Conservation (phyloP, 2,329 filamentous ascomycete genomes). For the Aspergillus ruber region DNA sequence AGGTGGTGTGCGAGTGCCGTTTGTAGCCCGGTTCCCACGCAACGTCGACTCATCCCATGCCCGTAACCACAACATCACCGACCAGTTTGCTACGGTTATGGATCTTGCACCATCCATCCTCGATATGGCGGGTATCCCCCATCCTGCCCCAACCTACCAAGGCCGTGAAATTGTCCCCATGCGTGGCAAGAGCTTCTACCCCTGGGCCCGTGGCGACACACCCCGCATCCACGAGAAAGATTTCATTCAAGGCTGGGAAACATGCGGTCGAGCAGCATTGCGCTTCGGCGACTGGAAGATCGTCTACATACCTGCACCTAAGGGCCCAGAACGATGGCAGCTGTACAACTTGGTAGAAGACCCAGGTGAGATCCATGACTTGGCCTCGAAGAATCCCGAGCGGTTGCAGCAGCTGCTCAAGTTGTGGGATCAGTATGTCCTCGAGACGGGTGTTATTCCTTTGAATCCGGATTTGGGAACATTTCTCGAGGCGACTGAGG, state of each 20-base stretch:
- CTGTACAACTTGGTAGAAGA: constrained; percentile 50
- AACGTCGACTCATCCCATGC: constrained; percentile 9
- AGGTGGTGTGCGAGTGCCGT: constrained; percentile 49
- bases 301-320: constrained; percentile 51
- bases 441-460: constrained; percentile 56
- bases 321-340: constrained; percentile 52
- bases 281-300: constrained; percentile 54
- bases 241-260: constrained; percentile 53
- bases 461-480: constrained; percentile 53
- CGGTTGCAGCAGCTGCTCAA: constrained; percentile 44
- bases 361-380: constrained; percentile 46
- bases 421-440: constrained; percentile 53
- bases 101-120: constrained; percentile 45
- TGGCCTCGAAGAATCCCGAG: constrained; percentile 37
- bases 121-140: constrained; percentile 37
- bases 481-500: constrained; percentile 56
- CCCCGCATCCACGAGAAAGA: constrained; percentile 45
- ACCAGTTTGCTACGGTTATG: constrained; percentile 50
- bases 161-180: constrained; percentile 47
- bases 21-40: constrained; percentile 42
- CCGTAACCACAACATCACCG: constrained; percentile 37
- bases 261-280: constrained; percentile 49
- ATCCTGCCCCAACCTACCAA: constrained; percentile 49
- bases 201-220: constrained; percentile 30
- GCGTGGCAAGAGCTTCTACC: constrained; percentile 45